These are phyloP conservation scores for Periconia macrospinosa DNA, from an alignment of 2,329 filamentous ascomycete species.

Conservation along the genomic window DNA sequence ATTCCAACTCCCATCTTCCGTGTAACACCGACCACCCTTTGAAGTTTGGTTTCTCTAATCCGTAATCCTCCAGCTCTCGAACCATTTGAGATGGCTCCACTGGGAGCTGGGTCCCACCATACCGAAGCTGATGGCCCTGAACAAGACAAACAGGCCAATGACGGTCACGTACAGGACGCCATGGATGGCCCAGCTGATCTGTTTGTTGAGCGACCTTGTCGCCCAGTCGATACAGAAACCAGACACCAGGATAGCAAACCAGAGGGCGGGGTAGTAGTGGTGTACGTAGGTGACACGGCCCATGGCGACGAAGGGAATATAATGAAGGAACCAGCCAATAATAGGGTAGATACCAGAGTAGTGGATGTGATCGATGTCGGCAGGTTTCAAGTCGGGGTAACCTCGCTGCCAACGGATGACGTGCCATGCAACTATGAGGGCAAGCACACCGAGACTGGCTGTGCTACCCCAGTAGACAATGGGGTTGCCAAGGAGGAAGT, in stretches of 20 bases:
- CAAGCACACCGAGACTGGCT: slow-evolving; percentile 72
- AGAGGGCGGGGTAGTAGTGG: slow-evolving; percentile 97
- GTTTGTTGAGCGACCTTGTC: slow-evolving; percentile 66
- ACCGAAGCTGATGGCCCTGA: slow-evolving; percentile 93
- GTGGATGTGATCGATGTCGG: slow-evolving; percentile 90
- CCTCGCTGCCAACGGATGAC: slow-evolving; percentile 94
- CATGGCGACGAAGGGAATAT: slow-evolving; percentile 95
- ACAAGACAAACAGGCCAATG: slow-evolving; percentile 83
- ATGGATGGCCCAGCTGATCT: slow-evolving; percentile 70
- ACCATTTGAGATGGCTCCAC: slow-evolving; percentile 94
- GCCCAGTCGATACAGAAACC: slow-evolving; percentile 90
- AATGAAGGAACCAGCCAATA: slow-evolving; percentile 94
- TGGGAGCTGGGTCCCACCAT: slow-evolving; percentile 85
- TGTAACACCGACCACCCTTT: too few relatives aligned
- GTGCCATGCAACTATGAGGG: slow-evolving; percentile 77
- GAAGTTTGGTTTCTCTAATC: slow-evolving; percentile 51
- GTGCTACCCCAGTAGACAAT: slow-evolving; percentile 95
- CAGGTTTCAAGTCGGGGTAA: slow-evolving; percentile 76
- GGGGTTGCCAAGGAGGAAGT: slow-evolving; percentile 97
- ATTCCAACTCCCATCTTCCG: not conserved
- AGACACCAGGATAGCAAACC: slow-evolving; percentile 89
- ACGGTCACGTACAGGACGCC: slow-evolving; percentile 71
- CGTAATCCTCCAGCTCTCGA: slow-evolving; percentile 80
- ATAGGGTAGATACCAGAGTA: slow-evolving; percentile 90
- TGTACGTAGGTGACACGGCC: slow-evolving; percentile 98